These are phyloP conservation scores for Phycomyces nitens DNA, from an alignment of 192 early-diverging fungal species.

Conservation along the genomic window DNA sequence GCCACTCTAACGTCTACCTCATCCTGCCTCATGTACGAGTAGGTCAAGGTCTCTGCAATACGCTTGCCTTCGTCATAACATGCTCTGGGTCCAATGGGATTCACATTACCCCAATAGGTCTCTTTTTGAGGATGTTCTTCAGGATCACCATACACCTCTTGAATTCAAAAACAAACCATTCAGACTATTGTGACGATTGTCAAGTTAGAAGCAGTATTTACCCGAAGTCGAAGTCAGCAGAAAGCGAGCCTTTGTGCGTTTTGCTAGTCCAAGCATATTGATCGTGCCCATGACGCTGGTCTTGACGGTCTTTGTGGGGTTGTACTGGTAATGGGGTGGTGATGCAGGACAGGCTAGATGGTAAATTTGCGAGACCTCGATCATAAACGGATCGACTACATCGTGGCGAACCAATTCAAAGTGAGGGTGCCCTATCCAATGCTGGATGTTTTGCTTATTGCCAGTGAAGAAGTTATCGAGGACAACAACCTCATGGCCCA, in stretches of 20 bases:
- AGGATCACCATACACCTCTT: constrained; percentile 86
- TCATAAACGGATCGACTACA: constrained; percentile 79
- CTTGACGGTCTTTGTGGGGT: constrained; percentile 84
- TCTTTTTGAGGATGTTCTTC: constrained; percentile 83
- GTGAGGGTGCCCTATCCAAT: constrained; percentile 81
- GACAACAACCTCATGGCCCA: constrained; percentile 79
- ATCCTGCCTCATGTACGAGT: constrained; percentile 73
- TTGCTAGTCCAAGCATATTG: constrained; percentile 84
- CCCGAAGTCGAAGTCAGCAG: constrained; percentile 78
- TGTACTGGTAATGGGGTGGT: constrained; percentile 84
- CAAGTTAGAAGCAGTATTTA: constrained; percentile 16
- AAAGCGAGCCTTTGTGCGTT: constrained; percentile 75
- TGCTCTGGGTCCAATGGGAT: constrained; percentile 76
- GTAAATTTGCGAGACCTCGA: constrained; percentile 83
- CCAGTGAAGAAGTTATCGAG: constrained; percentile 85
- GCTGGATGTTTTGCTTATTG: constrained; percentile 68
- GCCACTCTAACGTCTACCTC: constrained; percentile 73
- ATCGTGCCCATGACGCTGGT: constrained; percentile 82
- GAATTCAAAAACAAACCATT: neutral
- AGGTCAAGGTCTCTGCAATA: constrained; percentile 79
- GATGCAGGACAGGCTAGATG: constrained; percentile 87
- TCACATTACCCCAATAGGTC: constrained; percentile 78
- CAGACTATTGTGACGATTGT: constrained; percentile 1
- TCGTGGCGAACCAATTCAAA: constrained; percentile 81
- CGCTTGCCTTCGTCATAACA: constrained; percentile 89